phyloP scores from a whole-genome alignment of 306 rosid genomes.

The Ammopiptanthus mongolicus region DNA sequence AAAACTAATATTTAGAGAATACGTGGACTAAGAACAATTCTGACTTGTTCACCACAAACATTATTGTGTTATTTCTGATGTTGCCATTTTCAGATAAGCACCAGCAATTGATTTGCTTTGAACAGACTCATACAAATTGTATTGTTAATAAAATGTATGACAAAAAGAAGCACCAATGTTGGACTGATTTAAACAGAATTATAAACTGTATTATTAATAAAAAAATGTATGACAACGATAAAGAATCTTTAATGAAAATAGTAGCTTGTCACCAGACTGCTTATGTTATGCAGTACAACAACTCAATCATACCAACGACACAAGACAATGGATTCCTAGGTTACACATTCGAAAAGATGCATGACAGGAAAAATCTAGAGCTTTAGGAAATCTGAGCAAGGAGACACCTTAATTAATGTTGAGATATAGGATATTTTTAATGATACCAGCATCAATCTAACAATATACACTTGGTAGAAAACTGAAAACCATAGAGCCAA shows the following conservation, averaged over 20 bases:
- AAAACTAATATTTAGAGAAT: not conserved
- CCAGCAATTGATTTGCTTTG: constrained; percentile 8
- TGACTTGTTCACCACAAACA: not conserved
- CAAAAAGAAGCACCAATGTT: constrained; percentile 4
- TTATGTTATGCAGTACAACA: not conserved
- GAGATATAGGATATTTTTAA: not conserved
- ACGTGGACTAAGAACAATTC: not conserved
- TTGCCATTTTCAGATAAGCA: constrained; percentile 8
- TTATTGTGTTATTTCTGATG: not conserved
- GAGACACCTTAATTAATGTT: not conserved
- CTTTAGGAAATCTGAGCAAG: constrained; percentile 8
- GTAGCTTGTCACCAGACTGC: not conserved
- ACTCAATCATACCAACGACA: not conserved
- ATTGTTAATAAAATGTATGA: not conserved
- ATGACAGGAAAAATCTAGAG: constrained; percentile 7
- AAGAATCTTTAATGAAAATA: not conserved
- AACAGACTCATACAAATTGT: not conserved
- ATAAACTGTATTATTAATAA: not conserved
- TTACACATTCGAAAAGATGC: not conserved
- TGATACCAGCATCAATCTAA: not conserved
- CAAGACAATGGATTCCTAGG: constrained; percentile 1
- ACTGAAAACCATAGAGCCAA: not conserved
- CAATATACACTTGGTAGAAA: not conserved
- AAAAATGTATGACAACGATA: not conserved
- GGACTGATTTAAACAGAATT: constrained; percentile 3